These are phyloP conservation scores for Teratosphaeriaceae sp. DNA, from an alignment of 2,329 filamentous ascomycete species.

Conservation along the genomic window DNA sequence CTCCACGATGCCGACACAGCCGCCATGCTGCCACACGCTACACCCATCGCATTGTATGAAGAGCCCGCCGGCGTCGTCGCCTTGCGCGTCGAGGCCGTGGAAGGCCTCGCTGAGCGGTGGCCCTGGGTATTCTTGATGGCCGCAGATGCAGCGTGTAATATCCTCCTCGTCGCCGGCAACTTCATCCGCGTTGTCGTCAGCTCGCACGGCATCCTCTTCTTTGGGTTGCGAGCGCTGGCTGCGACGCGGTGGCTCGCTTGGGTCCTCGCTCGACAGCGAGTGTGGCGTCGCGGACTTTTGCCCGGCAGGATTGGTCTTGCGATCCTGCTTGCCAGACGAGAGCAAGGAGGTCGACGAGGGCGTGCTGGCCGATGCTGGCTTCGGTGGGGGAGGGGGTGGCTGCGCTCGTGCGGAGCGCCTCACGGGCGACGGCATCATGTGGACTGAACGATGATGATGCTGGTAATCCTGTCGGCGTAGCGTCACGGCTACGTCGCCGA, in stretches of 20 bases:
- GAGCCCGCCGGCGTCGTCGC: slow-evolving; percentile 84
- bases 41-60: slow-evolving; percentile 98
- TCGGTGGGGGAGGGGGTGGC: slow-evolving; percentile 55
- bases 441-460: not conserved
- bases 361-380: slow-evolving; percentile 63
- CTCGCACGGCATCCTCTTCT: slow-evolving; percentile 43
- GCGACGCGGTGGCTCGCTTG: slow-evolving; percentile 64
- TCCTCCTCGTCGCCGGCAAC: slow-evolving; percentile 71
- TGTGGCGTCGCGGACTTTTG: slow-evolving; percentile 68
- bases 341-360: slow-evolving; percentile 67
- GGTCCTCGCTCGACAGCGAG: slow-evolving; percentile 63
- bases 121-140: slow-evolving; percentile 89
- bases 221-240: slow-evolving; percentile 71
- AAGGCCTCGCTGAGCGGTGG: slow-evolving; percentile 53
- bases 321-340: slow-evolving; percentile 68
- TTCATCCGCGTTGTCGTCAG: slow-evolving; percentile 50
- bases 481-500: too few relatives aligned
- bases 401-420: slow-evolving; percentile 78
- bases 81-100: slow-evolving; percentile 48
- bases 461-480: too few relatives aligned
- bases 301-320: slow-evolving; percentile 66
- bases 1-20: slow-evolving; percentile 94
- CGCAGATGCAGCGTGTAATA: slow-evolving; percentile 91
- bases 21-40: slow-evolving; percentile 98
- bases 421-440: slow-evolving; percentile 25